These are phyloP conservation scores for Xerocomellus intermedius DNA, from an alignment of 768 basidiomycete species.

Conservation along the genomic window DNA sequence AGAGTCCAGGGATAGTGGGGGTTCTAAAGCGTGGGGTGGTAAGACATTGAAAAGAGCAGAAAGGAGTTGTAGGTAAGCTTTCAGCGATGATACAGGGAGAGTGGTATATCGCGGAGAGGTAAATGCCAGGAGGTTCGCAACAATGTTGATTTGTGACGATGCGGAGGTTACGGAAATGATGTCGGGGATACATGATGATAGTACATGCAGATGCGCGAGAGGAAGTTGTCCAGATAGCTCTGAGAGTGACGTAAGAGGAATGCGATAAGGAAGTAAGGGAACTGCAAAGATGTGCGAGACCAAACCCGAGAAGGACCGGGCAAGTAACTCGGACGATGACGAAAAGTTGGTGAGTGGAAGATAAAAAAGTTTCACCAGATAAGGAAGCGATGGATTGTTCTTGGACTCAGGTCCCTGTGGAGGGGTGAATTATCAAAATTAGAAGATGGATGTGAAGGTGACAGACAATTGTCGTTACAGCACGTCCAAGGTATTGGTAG, in stretches of 20 bases:
- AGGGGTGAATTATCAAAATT: not conserved
- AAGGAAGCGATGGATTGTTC: slow-evolving; percentile 32
- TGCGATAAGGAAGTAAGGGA: slow-evolving; percentile 74
- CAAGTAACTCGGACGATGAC: slow-evolving; percentile 33
- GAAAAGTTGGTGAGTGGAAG: slow-evolving; percentile 21
- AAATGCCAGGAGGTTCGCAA: slow-evolving; percentile 72
- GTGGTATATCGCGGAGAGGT: slow-evolving; percentile 57
- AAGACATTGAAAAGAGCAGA: slow-evolving; percentile 50
- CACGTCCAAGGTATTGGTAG: slow-evolving; percentile 33
- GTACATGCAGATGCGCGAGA: slow-evolving; percentile 37
- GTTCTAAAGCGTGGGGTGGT: slow-evolving; percentile 54
- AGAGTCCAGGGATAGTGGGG: slow-evolving; percentile 28
- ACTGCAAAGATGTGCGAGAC: slow-evolving; percentile 63
- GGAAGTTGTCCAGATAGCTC: slow-evolving; percentile 67
- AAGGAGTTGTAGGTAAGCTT: slow-evolving; percentile 54
- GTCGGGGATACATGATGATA: slow-evolving; percentile 30
- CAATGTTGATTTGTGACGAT: slow-evolving; percentile 50
- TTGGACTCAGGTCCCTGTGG: slow-evolving; percentile 59
- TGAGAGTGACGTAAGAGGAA: slow-evolving; percentile 61
- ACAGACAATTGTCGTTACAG: slow-evolving; percentile 46
- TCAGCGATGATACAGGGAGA: slow-evolving; percentile 45
- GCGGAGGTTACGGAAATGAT: slow-evolving; percentile 34
- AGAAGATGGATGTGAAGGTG: not conserved
- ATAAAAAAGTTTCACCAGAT: slow-evolving; percentile 27
- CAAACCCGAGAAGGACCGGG: slow-evolving; percentile 39